A percentile compares a stretch with the other conserved stretches of the same genome.
phyloP scores from a whole-genome alignment of 768 basidiomycete species.

The Leccinum olivaceopallidum region DNA sequence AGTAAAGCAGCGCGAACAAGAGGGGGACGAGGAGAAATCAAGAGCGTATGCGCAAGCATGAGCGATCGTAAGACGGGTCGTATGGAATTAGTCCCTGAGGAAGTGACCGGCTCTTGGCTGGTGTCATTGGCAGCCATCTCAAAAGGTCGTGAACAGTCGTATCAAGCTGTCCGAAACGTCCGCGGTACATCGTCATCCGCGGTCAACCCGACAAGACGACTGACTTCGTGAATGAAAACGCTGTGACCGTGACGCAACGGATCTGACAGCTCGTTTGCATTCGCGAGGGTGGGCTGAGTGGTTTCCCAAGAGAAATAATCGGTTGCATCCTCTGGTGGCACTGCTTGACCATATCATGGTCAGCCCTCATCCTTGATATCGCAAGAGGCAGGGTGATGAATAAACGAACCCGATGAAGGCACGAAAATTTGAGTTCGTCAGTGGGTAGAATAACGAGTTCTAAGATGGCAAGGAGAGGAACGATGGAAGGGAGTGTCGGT shows the following conservation, averaged over 20 bases:
- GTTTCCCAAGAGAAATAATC: conserved; percentile 22
- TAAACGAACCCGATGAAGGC: too few species aligned
- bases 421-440: too few species aligned
- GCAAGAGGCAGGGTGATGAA: too few species aligned
- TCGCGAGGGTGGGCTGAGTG: conserved; percentile 3
- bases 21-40: conserved; percentile 33
- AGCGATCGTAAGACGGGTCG: conserved; percentile 7
- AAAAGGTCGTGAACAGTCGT: not conserved
- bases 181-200: conserved; percentile 9
- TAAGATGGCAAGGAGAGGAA: too few species aligned
- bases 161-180: not conserved
- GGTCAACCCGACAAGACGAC: conserved; percentile 33
- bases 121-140: not conserved
- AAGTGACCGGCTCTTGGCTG: not conserved
- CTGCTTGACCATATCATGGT: not conserved
- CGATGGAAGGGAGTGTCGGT: too few species aligned
- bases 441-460: too few species aligned
- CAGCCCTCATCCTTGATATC: too few species aligned
- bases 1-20: conserved; percentile 32
- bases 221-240: conserved; percentile 33
- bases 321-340: not conserved
- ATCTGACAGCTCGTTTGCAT: conserved; percentile 9
- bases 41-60: conserved; percentile 33
- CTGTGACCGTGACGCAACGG: conserved; percentile 27
- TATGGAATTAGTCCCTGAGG: not conserved